These are phyloP conservation scores for Dictyostelium intermedium DNA, from an alignment of 78 protist genomes.

Conservation along the genomic window DNA sequence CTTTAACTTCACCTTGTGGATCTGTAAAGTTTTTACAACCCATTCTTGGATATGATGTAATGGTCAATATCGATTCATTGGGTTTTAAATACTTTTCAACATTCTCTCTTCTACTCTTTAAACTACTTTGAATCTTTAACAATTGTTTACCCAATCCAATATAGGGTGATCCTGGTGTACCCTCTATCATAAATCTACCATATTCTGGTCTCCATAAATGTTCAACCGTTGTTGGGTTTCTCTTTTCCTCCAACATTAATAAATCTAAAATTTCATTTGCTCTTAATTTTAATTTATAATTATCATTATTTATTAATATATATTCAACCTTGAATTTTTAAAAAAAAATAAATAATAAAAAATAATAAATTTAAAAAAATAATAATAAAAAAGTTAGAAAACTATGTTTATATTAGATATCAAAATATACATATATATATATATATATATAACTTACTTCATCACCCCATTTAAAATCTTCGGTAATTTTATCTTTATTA, in stretches of 20 bases:
- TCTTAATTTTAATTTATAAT: conserved; percentile 66
- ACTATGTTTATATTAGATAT: too few species aligned
- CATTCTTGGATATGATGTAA: conserved; percentile 77
- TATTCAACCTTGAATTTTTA: conserved; percentile 82
- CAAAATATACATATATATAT: too few species aligned
- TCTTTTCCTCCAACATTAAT: conserved; percentile 45
- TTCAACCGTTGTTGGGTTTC: conserved; percentile 42
- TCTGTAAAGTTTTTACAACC: conserved; percentile 77
- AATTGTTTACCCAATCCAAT: conserved; percentile 53
- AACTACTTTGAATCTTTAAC: conserved; percentile 11
- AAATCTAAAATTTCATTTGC: conserved; percentile 69
- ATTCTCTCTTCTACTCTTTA: conserved; percentile 17
- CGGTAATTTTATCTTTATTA: conserved; percentile 29
- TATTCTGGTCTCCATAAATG: conserved; percentile 95
- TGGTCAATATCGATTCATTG: conserved; percentile 54
- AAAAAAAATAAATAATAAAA: background rate
- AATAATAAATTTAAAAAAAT: too few species aligned
- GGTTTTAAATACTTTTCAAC: conserved; percentile 18
- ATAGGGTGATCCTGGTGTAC: conserved; percentile 95
- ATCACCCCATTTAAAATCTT: conserved; percentile 91
- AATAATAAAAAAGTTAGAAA: background rate
- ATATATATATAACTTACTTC: conserved; percentile 81
- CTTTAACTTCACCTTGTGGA: conserved; percentile 59
- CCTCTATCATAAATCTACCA: conserved; percentile 94
- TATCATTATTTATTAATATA: conserved; percentile 59